A percentile compares a stretch with the other conserved stretches of the same genome.
Evolutionary conservation across 139 green algal species (phyloP).

Genomic region (Auxenochlorella pyrenoidosa): DNA sequence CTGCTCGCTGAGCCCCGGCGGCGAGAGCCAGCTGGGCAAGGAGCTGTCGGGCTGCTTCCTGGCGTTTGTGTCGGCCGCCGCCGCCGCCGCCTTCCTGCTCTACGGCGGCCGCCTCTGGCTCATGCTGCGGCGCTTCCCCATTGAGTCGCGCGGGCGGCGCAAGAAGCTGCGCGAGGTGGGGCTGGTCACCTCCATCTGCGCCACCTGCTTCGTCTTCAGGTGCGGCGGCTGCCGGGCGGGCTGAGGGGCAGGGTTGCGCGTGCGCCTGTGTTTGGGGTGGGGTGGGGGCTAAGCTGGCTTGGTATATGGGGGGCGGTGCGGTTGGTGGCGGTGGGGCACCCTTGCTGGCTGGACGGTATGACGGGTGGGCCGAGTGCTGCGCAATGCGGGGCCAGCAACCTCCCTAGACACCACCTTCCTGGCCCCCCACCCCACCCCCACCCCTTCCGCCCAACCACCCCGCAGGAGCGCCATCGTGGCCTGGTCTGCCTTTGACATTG

Average conservation of each 20-base stretch:
- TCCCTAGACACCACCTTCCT: not conserved
- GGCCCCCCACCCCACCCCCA: too few species aligned
- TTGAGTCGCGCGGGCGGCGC: slow-evolving; percentile 89
- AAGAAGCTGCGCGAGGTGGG: slow-evolving; percentile 98
- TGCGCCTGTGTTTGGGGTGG: too few species aligned
- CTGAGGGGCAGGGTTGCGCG: not conserved
- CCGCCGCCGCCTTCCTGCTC: slow-evolving; percentile 89
- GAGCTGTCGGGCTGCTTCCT: slow-evolving; percentile 70
- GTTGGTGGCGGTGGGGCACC: too few species aligned
- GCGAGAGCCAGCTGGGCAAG: slow-evolving; percentile 26
- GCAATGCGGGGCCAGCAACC: too few species aligned
- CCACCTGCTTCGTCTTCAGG: slow-evolving; percentile 88
- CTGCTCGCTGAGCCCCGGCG: slow-evolving; percentile 8
- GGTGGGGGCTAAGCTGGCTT: too few species aligned
- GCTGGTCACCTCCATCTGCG: slow-evolving; percentile 93
- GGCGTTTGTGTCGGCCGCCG: slow-evolving; percentile 79
- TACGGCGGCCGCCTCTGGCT: slow-evolving; percentile 95
- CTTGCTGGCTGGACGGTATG: too few species aligned
- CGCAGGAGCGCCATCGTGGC: slow-evolving; percentile 74
- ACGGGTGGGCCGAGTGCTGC: too few species aligned
- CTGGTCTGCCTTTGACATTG: slow-evolving; percentile 65
- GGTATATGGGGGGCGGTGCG: too few species aligned
- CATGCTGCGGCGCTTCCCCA: slow-evolving; percentile 96
- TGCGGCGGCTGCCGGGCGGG: slow-evolving; percentile 18
- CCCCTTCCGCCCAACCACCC: not conserved